Evolutionary conservation across 2,329 filamentous ascomycete species (phyloP).

Genomic region (Acrocalymma vagum): DNA sequence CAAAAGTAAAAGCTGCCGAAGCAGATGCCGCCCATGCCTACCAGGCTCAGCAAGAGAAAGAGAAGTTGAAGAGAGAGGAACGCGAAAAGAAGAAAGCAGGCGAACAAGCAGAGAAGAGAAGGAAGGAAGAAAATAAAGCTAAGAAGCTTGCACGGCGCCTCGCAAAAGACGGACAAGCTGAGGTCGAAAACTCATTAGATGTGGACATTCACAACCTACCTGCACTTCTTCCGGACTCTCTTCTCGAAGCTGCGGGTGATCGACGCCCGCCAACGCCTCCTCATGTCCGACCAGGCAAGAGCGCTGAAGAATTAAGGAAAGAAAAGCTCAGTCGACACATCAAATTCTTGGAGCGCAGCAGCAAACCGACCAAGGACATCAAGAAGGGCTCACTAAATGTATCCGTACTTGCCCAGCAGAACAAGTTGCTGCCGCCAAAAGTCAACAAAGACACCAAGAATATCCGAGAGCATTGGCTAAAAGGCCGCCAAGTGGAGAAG

Average conservation of each 20-base stretch:
- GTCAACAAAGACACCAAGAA: slow-evolving; percentile 44
- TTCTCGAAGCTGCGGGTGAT: slow-evolving; percentile 57
- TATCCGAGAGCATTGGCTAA: slow-evolving; percentile 53
- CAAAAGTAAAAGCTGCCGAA: slow-evolving; percentile 34
- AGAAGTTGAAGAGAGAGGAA: slow-evolving; percentile 34
- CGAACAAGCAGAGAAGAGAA: slow-evolving; percentile 43
- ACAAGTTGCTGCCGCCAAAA: slow-evolving; percentile 54
- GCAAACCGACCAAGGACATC: slow-evolving; percentile 60
- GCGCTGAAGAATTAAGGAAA: slow-evolving; percentile 42
- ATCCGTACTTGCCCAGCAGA: slow-evolving; percentile 56
- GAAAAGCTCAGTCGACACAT: slow-evolving; percentile 58
- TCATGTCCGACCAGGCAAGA: slow-evolving; percentile 25
- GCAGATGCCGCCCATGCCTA: slow-evolving; percentile 39
- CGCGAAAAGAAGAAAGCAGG: slow-evolving; percentile 39
- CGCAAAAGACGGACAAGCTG: slow-evolving; percentile 20
- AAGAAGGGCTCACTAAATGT: slow-evolving; percentile 59
- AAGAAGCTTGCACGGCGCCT: slow-evolving; percentile 31
- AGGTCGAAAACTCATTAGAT: slow-evolving; percentile 9
- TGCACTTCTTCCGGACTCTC: slow-evolving; percentile 59
- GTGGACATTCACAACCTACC: slow-evolving; percentile 52
- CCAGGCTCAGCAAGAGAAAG: slow-evolving; percentile 36
- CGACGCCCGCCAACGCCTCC: slow-evolving; percentile 56
- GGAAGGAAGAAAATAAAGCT: slow-evolving; percentile 38
- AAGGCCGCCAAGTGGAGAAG: slow-evolving; percentile 47
- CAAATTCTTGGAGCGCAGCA: slow-evolving; percentile 58